A percentile compares a stretch with the other conserved stretches of the same genome.
These are phyloP conservation scores for Plectosphaerella sp. DNA, from an alignment of 2,329 filamentous ascomycete species.

Conservation along the genomic window DNA sequence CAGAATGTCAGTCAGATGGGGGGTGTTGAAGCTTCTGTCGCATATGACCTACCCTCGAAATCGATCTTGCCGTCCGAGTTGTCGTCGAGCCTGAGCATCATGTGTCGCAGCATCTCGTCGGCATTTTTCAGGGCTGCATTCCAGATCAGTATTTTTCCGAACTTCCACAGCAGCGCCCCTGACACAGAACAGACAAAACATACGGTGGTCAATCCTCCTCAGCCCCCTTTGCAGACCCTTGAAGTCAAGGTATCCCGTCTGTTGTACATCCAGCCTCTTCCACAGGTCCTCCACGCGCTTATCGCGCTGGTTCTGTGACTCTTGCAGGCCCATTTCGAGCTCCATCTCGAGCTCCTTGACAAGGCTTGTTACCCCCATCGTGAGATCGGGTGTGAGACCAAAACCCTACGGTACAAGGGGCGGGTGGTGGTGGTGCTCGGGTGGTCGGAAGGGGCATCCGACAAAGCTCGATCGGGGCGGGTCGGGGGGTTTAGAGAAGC, in stretches of 20 bases:
- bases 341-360: constrained; percentile 36
- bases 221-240: constrained; percentile 81
- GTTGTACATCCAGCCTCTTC: constrained; percentile 72
- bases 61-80: constrained; percentile 87
- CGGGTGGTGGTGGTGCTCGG: neutral
- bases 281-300: constrained; percentile 80
- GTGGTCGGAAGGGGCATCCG: neutral
- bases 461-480: neutral
- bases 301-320: constrained; percentile 75
- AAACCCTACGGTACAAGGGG: neutral
- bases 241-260: constrained; percentile 76
- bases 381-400: constrained; percentile 12
- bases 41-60: constrained; percentile 65
- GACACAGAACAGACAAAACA: neutral
- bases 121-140: constrained; percentile 76
- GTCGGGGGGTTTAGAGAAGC: neutral
- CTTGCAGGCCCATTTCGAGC: constrained; percentile 60
- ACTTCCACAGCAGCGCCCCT: constrained; percentile 1
- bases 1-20: constrained; percentile 7
- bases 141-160: constrained; percentile 5
- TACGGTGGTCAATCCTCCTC: constrained; percentile 86
- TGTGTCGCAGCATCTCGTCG: constrained; percentile 74
- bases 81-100: constrained; percentile 78
- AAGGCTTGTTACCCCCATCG: constrained; percentile 44
- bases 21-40: constrained; percentile 2